Conservation (phyloP, 139 green algal species). For the Ettlia oleoabundans region DNA sequence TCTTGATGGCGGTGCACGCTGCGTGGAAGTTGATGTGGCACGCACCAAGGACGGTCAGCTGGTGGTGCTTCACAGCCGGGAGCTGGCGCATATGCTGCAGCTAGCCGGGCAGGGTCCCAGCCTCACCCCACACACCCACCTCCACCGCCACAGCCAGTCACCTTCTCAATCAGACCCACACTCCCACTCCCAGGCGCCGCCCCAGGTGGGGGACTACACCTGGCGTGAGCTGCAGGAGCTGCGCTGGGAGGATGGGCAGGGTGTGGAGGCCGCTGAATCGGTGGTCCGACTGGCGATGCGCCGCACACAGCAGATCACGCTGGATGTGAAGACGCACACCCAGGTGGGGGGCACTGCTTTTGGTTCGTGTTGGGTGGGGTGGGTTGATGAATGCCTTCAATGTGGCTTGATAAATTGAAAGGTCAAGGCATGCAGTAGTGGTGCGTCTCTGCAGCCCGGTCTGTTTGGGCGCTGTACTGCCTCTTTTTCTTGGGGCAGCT, state of each 20-base stretch:
- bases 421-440: neutral
- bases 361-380: too few species aligned
- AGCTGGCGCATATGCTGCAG: constrained; percentile 54
- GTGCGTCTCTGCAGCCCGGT: too few species aligned
- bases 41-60: constrained; percentile 53
- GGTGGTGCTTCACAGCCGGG: constrained; percentile 64
- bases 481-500: too few species aligned
- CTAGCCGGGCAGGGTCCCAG: neutral
- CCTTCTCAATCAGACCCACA: too few species aligned
- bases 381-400: too few species aligned
- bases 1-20: constrained; percentile 46
- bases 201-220: constrained; percentile 34
- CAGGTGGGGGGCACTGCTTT: too few species aligned
- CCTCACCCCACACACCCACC: neutral
- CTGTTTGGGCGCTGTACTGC: too few species aligned
- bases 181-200: neutral
- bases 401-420: too few species aligned
- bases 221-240: constrained; percentile 39
- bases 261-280: constrained; percentile 34
- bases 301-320: constrained; percentile 37
- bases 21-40: constrained; percentile 64
- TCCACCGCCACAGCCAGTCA: neutral
- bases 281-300: constrained; percentile 47
- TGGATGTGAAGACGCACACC: constrained; percentile 23
- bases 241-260: constrained; percentile 15